Evolutionary conservation across 352 stramenopile species (phyloP), one percentile per base, ranked within the genome.

Genomic region (Plasmopara muralis): DNA sequence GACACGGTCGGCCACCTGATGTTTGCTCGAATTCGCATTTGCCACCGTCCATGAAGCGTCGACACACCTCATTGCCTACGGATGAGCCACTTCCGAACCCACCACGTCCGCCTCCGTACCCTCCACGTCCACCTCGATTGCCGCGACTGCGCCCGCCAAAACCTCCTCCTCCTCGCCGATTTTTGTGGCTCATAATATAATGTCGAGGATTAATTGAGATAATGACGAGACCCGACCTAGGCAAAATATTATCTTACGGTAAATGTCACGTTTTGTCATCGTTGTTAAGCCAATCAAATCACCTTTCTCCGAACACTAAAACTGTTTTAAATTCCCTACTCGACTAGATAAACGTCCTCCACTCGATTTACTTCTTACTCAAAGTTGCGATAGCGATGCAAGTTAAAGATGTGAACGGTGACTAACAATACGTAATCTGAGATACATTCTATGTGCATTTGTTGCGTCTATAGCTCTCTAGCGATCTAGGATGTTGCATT

Each of bases 1-100:
- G 77, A 45, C 83, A 93, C 44, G 75, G 72, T 34, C 64, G 64
- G 4, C 64, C 64, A 29, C 59, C 57, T 20, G 62, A 70, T 35
- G 62, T 66, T 40, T 68, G 64, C 13, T 77, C 72, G 28, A 78
- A 76, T 15, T 80, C 68, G 62, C 80, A 90, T 46, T 87, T 87
- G 47, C 77, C 70, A 47, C 62, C 66, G 51, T 85, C 72, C 48
- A 89, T 56, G 54, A 80, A 85, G 47, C 68, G 66, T 14, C 74
- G 62, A 43, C 83, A 93, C 18, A 84, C 79, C 64, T 93, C 80
- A 44, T 69, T 79, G 14, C 80, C 80, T 15, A 72, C 59, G 8
- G 54, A 55, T 1, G 59, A 57, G 8, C 56, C 60, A 28, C 62
- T 50, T 20, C 55, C 55, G 47, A 51, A 60, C 18, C 67, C 60